Evolutionary conservation across 2,329 filamentous ascomycete species (phyloP).

Genomic region (Monilinia laxa): DNA sequence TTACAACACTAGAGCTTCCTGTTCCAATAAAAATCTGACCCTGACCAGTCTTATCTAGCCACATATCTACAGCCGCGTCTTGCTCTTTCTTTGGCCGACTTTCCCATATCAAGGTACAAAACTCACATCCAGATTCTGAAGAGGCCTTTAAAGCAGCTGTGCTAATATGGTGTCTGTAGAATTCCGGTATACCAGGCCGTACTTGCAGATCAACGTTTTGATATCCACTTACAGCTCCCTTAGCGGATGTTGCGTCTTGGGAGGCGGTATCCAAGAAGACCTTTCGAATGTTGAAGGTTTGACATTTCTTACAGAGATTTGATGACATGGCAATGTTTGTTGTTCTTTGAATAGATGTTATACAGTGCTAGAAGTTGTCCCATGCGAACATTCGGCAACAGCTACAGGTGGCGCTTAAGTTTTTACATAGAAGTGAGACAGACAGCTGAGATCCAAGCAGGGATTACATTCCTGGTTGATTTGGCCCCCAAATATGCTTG

Average conservation of each 20-base stretch:
- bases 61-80: constrained; percentile 5
- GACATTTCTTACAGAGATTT: constrained; percentile 18
- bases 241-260: constrained; percentile 4
- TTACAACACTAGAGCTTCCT: constrained; percentile 21
- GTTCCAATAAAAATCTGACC: constrained; percentile 23
- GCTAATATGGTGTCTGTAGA: constrained; percentile 15
- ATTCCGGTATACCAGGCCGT: constrained; percentile 20
- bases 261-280: constrained; percentile 19
- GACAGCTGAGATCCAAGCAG: constrained; percentile 5
- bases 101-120: constrained; percentile 16
- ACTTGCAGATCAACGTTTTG: constrained; percentile 16
- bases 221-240: constrained; percentile 18
- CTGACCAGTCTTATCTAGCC: constrained; percentile 17
- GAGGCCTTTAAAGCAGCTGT: constrained; percentile 8
- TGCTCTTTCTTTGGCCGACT: constrained; percentile 7
- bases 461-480: neutral
- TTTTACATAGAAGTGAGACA: neutral
- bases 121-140: constrained; percentile 3
- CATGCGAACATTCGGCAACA: neutral
- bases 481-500: neutral
- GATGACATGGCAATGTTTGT: neutral
- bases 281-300: constrained; percentile 13
- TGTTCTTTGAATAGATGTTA: neutral
- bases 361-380: neutral
- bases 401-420: constrained; percentile 8